A percentile compares a stretch with the other conserved stretches of the same genome.
Conservation (phyloP, 352 stramenopile species). For the Globisporangium polare region DNA sequence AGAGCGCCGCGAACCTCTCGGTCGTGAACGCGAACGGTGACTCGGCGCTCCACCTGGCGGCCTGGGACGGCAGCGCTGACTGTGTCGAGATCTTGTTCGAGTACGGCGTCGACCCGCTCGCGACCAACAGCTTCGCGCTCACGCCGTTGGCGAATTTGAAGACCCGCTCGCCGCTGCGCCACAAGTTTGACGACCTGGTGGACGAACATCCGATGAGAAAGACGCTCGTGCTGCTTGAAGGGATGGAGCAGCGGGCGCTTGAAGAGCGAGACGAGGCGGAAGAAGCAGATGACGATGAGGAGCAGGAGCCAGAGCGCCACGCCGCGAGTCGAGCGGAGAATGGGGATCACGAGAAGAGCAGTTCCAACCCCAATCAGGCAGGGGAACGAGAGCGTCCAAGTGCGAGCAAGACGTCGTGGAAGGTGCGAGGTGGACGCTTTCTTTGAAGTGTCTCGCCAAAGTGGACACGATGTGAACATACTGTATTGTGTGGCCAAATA, state of each 20-base stretch:
- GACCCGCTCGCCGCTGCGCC: constrained; percentile 52
- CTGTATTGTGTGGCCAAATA: neutral
- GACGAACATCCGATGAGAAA: constrained; percentile 44
- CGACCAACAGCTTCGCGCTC: constrained; percentile 42
- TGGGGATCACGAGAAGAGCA: neutral
- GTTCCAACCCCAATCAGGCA: neutral
- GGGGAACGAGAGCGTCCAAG: neutral
- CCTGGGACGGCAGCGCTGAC: constrained; percentile 55
- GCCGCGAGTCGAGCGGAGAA: neutral
- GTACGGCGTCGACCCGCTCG: constrained; percentile 49
- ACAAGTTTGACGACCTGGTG: constrained; percentile 63
- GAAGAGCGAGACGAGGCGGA: neutral
- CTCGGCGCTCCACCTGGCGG: constrained; percentile 61
- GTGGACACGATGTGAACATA: neutral
- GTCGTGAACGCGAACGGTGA: constrained; percentile 41
- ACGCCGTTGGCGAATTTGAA: constrained; percentile 56
- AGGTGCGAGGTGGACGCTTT: constrained; percentile 5
- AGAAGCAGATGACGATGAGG: neutral
- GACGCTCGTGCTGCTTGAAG: constrained; percentile 44
- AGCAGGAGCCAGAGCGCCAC: neutral
- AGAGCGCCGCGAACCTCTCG: constrained; percentile 57
- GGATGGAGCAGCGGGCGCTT: constrained; percentile 19
- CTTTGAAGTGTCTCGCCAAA: neutral
- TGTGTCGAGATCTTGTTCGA: constrained; percentile 66
- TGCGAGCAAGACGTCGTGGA: constrained; percentile 8